Percentiles rank a stretch among this genome's conserved stretches.
Conservation (phyloP, 495 filamentous ascomycete species). For the Chaetomium tenue region DNA sequence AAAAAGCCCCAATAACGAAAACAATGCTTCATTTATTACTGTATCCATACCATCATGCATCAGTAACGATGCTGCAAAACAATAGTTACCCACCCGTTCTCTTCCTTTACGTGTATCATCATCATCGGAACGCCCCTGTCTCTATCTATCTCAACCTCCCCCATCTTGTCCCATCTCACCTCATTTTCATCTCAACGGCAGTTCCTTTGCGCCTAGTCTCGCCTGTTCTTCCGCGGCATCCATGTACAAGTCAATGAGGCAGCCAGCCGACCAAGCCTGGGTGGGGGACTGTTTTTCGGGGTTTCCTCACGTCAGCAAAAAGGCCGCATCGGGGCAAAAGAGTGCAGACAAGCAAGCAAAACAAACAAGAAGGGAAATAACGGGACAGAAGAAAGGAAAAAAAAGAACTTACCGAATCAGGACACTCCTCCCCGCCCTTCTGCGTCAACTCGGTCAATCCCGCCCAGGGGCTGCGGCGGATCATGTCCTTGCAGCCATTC, state of each 20-base stretch:
- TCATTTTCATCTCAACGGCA: slow-evolving; percentile 27
- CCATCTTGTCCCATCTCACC: background rate
- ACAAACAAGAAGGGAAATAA: too few species aligned
- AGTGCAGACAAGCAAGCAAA: background rate
- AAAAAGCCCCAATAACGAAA: too few species aligned
- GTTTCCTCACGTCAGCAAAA: slow-evolving; percentile 20
- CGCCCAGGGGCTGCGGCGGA: slow-evolving; percentile 77
- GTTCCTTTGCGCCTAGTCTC: slow-evolving; percentile 28
- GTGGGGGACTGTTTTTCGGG: slow-evolving; percentile 65
- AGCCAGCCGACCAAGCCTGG: slow-evolving; percentile 92
- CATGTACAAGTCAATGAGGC: slow-evolving; percentile 90
- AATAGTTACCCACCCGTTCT: background rate
- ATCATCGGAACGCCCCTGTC: background rate
- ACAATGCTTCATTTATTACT: background rate
- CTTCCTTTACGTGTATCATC: background rate
- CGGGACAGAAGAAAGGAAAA: background rate
- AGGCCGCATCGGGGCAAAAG: background rate
- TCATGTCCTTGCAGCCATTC: slow-evolving; percentile 74
- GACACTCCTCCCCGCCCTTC: slow-evolving; percentile 76
- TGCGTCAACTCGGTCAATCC: slow-evolving; percentile 93
- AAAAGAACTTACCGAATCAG: slow-evolving; percentile 71
- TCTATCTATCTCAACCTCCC: background rate
- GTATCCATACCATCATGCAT: background rate
- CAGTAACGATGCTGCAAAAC: background rate
- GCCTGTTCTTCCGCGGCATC: slow-evolving; percentile 63